phyloP scores from a whole-genome alignment of 2,329 filamentous ascomycete genomes.

The Cadophora sp. region DNA sequence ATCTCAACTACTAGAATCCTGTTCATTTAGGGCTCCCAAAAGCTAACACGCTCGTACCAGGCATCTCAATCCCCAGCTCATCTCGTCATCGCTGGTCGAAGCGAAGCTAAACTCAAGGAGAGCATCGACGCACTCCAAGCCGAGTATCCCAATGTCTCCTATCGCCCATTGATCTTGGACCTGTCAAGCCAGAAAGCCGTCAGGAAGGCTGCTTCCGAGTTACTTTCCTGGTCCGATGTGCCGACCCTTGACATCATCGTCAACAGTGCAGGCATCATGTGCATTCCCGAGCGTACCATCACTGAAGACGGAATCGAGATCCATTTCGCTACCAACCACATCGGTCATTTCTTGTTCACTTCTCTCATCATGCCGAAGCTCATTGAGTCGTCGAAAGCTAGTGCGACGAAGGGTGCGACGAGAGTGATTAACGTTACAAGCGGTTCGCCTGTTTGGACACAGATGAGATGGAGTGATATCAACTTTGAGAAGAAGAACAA shows the following conservation, averaged over 20 bases:
- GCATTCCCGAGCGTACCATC: constrained; percentile 38
- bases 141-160: constrained; percentile 17
- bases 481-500: constrained; percentile 46
- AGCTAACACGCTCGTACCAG: too few species aligned
- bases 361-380: constrained; percentile 31
- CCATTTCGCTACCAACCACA: constrained; percentile 30
- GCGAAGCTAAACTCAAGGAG: constrained; percentile 24
- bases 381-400: constrained; percentile 10
- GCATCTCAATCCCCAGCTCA: constrained; percentile 37
- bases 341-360: constrained; percentile 32
- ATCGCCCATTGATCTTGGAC: constrained; percentile 37
- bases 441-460: constrained; percentile 35
- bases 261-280: constrained; percentile 53
- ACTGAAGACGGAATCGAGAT: constrained; percentile 47
- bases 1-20: neutral
- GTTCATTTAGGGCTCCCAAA: too few species aligned
- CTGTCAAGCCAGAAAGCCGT: constrained; percentile 50
- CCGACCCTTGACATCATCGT: constrained; percentile 49
- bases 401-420: constrained; percentile 17
- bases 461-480: constrained; percentile 47
- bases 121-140: constrained; percentile 22
- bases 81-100: constrained; percentile 32
- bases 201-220: constrained; percentile 48
- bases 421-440: constrained; percentile 33
- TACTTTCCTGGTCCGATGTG: constrained; percentile 48